Conservation (phyloP, 371 early-diverging fungal species). For the Fennellomyces sp. region DNA sequence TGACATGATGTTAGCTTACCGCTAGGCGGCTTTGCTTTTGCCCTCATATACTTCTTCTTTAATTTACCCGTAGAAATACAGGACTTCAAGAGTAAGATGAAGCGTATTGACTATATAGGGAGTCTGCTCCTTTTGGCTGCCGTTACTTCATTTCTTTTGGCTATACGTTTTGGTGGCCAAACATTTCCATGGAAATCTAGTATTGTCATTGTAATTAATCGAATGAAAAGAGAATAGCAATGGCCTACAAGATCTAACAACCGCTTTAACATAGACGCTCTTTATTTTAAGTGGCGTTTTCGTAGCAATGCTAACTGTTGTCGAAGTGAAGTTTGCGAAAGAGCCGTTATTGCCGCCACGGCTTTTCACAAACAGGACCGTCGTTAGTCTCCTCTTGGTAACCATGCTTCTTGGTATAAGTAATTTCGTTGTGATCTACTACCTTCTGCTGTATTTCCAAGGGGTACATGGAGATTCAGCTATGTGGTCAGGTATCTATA, state of each 20-base stretch:
- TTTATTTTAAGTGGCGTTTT: conserved; percentile 53
- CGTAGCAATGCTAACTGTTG: conserved; percentile 32
- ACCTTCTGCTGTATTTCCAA: conserved; percentile 80
- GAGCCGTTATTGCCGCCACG: conserved; percentile 63
- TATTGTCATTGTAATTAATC: conserved; percentile 49
- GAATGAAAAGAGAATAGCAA: too few species aligned
- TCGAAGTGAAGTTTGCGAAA: conserved; percentile 51
- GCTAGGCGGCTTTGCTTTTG: conserved; percentile 43
- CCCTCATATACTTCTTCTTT: conserved; percentile 31
- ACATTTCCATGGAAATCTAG: conserved; percentile 65
- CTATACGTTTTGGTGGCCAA: conserved; percentile 53
- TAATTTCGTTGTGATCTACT: conserved; percentile 59
- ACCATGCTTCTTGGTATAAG: conserved; percentile 60
- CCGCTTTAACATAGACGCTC: conserved; percentile 25
- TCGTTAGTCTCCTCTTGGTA: conserved; percentile 42
- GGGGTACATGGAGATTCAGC: conserved; percentile 62
- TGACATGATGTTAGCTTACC: conserved; percentile 35
- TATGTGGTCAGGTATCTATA: conserved; percentile 51
- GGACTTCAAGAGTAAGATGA: conserved; percentile 37
- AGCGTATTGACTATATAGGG: conserved; percentile 44
- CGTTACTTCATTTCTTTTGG: conserved; percentile 44
- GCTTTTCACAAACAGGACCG: conserved; percentile 52
- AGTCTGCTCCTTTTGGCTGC: conserved; percentile 40
- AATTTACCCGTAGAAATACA: conserved; percentile 29
- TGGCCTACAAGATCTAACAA: too few species aligned